Conservation (phyloP, 2,329 filamentous ascomycete species). For the Emmonsiellopsis sp. region DNA sequence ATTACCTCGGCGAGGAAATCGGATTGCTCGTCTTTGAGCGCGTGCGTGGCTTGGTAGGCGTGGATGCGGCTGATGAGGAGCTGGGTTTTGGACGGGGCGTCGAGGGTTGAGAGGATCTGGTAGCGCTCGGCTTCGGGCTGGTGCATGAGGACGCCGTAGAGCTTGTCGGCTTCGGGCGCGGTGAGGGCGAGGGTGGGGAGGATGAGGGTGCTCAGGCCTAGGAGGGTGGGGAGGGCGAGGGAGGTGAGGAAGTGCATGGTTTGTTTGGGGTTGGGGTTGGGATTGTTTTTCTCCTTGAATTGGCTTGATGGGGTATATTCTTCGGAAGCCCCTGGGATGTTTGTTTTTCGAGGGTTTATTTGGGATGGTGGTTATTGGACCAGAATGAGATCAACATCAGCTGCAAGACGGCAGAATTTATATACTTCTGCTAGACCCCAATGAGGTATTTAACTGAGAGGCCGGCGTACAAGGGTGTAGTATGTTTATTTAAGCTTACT, state of each 20-base stretch:
- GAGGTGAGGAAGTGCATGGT: constrained; percentile 12
- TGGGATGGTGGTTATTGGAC: too few species aligned
- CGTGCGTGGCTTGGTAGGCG: background rate
- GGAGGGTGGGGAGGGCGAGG: background rate
- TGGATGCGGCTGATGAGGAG: background rate
- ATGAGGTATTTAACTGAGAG: too few species aligned
- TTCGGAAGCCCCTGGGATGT: too few species aligned
- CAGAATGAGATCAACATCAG: too few species aligned
- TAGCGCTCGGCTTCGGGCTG: background rate
- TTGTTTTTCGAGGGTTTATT: too few species aligned
- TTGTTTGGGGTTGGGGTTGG: too few species aligned
- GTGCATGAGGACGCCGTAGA: background rate
- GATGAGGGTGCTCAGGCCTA: background rate
- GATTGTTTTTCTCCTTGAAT: too few species aligned
- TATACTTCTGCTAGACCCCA: too few species aligned
- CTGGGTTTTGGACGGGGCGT: background rate
- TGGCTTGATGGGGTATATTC: too few species aligned
- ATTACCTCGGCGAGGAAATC: background rate
- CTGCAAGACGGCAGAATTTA: too few species aligned
- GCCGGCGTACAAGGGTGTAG: too few species aligned
- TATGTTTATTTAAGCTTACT: too few species aligned
- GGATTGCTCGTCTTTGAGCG: background rate
- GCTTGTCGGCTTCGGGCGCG: background rate
- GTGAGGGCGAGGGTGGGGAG: background rate
- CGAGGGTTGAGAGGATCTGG: background rate